These are phyloP conservation scores for Cordia subcordata DNA, from an alignment of 257 asterid genomes.

Conservation along the genomic window DNA sequence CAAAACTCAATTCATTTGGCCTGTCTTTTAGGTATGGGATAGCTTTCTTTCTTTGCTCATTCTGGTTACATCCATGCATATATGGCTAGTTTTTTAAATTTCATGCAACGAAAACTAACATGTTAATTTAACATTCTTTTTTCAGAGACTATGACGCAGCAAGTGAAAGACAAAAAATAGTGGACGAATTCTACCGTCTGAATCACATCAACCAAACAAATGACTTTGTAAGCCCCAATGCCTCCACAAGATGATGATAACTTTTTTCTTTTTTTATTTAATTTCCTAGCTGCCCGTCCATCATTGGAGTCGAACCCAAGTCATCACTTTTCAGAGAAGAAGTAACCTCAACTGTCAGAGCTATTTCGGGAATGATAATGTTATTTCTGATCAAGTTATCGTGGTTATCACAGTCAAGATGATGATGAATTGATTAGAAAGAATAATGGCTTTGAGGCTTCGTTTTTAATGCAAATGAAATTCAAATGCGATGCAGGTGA, in stretches of 20 bases:
- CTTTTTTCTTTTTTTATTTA: too few species aligned
- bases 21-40: constrained; percentile 44
- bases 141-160: constrained; percentile 18
- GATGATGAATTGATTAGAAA: too few species aligned
- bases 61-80: rapidly evolving
- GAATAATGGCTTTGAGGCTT: too few species aligned
- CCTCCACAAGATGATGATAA: too few species aligned
- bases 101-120: background rate
- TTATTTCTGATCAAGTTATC: too few species aligned
- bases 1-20: constrained; percentile 60
- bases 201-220: constrained; percentile 21
- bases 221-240: constrained; percentile 6
- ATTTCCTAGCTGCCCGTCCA: too few species aligned
- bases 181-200: constrained; percentile 18
- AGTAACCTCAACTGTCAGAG: too few species aligned
- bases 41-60: background rate
- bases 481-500: constrained; percentile 1
- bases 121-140: background rate
- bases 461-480: too few species aligned
- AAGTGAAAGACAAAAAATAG: constrained; percentile 10
- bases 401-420: too few species aligned
- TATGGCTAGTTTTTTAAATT: background rate
- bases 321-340: too few species aligned
- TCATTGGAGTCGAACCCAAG: too few species aligned
- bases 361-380: too few species aligned